Evolutionary conservation across 768 basidiomycete species (phyloP).

Genomic region (Astraeus odoratus): DNA sequence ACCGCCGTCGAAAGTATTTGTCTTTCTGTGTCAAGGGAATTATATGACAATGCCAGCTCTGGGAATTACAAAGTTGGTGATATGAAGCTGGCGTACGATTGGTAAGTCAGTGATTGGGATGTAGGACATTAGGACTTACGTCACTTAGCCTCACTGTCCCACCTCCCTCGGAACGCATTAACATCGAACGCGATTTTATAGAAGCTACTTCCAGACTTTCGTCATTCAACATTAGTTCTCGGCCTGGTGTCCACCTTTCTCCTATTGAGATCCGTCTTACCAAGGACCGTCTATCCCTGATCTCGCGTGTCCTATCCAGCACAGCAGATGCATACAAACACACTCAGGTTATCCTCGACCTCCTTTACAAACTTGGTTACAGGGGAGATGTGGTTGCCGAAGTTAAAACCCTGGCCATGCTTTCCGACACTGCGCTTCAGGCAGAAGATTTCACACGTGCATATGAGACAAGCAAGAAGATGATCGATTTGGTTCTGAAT

Average conservation of each 20-base stretch:
- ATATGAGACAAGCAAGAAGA: constrained; percentile 61
- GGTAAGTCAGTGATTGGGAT: constrained; percentile 40
- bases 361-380: constrained; percentile 84
- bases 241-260: constrained; percentile 69
- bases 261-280: constrained; percentile 93
- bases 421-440: constrained; percentile 81
- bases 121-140: constrained; percentile 6
- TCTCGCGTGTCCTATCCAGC: constrained; percentile 78
- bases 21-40: constrained; percentile 73
- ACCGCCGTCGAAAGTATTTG: constrained; percentile 69
- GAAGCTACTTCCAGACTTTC: constrained; percentile 94
- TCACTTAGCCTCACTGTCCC: constrained; percentile 67
- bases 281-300: constrained; percentile 80
- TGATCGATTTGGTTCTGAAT: constrained; percentile 56
- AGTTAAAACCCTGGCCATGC: constrained; percentile 82
- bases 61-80: constrained; percentile 91
- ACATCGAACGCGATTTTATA: constrained; percentile 82
- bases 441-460: constrained; percentile 74
- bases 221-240: constrained; percentile 82
- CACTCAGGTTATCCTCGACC: constrained; percentile 84
- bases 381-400: constrained; percentile 64
- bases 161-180: constrained; percentile 50
- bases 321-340: constrained; percentile 89
- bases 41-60: constrained; percentile 90
- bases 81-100: constrained; percentile 96